Evolutionary conservation across 805 yeast species (phyloP).

Genomic region (Candida takata): DNA sequence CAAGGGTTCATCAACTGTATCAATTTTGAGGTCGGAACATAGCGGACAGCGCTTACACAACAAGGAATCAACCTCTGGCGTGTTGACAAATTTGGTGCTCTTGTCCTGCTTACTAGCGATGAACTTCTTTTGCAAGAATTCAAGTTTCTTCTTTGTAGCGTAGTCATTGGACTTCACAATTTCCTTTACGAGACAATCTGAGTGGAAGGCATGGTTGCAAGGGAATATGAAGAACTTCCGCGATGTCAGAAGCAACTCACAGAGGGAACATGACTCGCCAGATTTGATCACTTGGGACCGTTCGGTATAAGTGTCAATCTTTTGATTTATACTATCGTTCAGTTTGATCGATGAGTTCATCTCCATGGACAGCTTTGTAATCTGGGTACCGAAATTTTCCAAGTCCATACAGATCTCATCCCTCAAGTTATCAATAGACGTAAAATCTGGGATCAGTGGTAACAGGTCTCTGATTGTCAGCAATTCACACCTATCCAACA

Average conservation of each 20-base stretch:
- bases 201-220: slow-evolving; percentile 85
- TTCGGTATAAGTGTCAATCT: slow-evolving; percentile 46
- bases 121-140: slow-evolving; percentile 37
- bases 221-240: slow-evolving; percentile 79
- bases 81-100: slow-evolving; percentile 23
- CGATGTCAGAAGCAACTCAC: slow-evolving; percentile 61
- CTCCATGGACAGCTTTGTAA: slow-evolving; percentile 60
- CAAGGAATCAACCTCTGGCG: slow-evolving; percentile 49
- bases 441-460: slow-evolving; percentile 78
- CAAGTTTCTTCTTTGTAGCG: slow-evolving; percentile 54
- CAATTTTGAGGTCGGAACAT: slow-evolving; percentile 70
- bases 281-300: slow-evolving; percentile 68
- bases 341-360: slow-evolving; percentile 68
- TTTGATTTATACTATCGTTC: slow-evolving; percentile 49
- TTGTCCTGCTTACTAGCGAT: slow-evolving; percentile 19
- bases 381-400: slow-evolving; percentile 60
- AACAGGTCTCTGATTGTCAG: slow-evolving; percentile 73
- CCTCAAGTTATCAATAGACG: slow-evolving; percentile 74
- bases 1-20: slow-evolving; percentile 59
- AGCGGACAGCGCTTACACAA: slow-evolving; percentile 61
- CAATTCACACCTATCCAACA: slow-evolving; percentile 38
- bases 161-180: slow-evolving; percentile 60
- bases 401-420: slow-evolving; percentile 78
- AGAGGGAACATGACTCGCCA: slow-evolving; percentile 73
- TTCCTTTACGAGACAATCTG: slow-evolving; percentile 69